A percentile compares a stretch with the other conserved stretches of the same genome.
Conservation (phyloP, 176 grass and related monocot genomes). For the Oryza punctata region DNA sequence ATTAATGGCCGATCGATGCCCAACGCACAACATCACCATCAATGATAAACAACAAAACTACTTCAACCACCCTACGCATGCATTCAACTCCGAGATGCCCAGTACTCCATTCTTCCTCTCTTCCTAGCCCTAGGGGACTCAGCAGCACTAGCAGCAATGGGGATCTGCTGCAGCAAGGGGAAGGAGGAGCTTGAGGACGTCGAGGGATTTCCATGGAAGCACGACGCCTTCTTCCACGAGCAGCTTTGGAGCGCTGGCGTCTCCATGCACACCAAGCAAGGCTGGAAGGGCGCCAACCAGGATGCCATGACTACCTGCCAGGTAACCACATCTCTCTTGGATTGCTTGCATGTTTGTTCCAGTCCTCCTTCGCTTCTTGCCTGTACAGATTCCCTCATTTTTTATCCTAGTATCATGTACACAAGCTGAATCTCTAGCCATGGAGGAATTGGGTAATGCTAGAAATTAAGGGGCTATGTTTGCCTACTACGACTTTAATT, state of each 20-base stretch:
- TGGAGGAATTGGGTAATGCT: background rate
- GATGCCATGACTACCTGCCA: constrained; percentile 85
- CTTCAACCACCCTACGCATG: background rate
- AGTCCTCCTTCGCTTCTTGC: background rate
- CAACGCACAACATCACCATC: background rate
- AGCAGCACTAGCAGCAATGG: constrained; percentile 42
- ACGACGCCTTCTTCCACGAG: constrained; percentile 44
- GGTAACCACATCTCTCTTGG: constrained; percentile 27
- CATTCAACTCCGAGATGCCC: no score
- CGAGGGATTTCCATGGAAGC: constrained; percentile 50
- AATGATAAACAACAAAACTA: background rate
- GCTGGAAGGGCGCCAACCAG: constrained; percentile 93
- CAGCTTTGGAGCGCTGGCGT: constrained; percentile 51
- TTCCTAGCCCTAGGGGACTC: background rate
- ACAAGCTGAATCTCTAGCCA: background rate
- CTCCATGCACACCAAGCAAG: constrained; percentile 85
- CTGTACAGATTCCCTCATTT: background rate
- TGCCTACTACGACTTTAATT: background rate
- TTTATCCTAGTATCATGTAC: no score
- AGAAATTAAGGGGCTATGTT: background rate
- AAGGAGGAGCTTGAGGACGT: constrained; percentile 29
- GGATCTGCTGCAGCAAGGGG: constrained; percentile 73
- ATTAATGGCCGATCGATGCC: background rate
- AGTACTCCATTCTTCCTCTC: no score
- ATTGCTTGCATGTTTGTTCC: background rate